Conservation (phyloP, 2,329 filamentous ascomycete species). For the Ascochyta fabae region DNA sequence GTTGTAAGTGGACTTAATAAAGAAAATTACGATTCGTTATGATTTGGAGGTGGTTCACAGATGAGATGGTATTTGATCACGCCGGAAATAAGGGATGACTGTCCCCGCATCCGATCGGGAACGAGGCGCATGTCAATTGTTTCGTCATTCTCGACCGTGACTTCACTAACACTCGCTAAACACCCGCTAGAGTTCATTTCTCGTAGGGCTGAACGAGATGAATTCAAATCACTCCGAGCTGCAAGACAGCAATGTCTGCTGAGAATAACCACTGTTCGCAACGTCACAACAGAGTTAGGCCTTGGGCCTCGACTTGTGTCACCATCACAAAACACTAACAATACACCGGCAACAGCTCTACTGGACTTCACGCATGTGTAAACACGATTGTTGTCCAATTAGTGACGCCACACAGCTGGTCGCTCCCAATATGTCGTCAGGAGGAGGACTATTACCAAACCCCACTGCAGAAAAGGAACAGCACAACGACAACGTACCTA, state of each 20-base stretch:
- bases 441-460: not conserved
- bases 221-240: not conserved
- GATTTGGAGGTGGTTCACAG: not conserved
- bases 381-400: not conserved
- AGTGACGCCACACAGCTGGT: not conserved
- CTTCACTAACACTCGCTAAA: not conserved
- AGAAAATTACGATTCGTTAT: not conserved
- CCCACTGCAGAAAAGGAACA: constrained; percentile 3
- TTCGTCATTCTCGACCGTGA: constrained; percentile 2
- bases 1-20: not conserved
- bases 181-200: not conserved
- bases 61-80: not conserved
- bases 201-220: not conserved
- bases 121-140: not conserved
- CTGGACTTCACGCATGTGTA: not conserved
- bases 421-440: not conserved
- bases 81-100: constrained; percentile 11
- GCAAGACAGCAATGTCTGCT: not conserved
- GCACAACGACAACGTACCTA: not conserved
- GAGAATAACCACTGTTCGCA: not conserved
- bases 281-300: not conserved
- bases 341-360: not conserved
- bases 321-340: not conserved
- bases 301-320: not conserved
- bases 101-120: constrained; percentile 12